Percentiles rank a stretch among this genome's conserved stretches.
These are phyloP conservation scores for Gentiana macrophylla DNA, from an alignment of 257 asterid species.

Conservation along the genomic window DNA sequence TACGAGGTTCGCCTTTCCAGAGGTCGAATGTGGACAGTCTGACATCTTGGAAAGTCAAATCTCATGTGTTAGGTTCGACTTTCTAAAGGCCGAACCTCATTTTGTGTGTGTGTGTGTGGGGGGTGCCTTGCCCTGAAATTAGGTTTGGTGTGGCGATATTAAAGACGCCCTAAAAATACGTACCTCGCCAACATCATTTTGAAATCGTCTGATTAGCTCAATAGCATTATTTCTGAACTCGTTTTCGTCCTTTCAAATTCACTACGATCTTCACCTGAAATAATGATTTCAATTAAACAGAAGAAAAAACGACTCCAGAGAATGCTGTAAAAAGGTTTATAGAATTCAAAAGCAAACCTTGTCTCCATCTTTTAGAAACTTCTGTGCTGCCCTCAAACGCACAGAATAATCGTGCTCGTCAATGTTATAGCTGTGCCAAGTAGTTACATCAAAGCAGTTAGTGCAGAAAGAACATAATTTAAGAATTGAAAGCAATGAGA, in stretches of 20 bases:
- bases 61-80: no score
- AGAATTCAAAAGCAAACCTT: conserved; percentile 39
- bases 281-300: conserved; percentile 5
- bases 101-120: no score
- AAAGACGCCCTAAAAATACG: not conserved
- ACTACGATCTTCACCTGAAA: conserved; percentile 87
- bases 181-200: conserved; percentile 86
- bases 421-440: conserved; percentile 69
- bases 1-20: no score
- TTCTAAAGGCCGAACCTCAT: no score
- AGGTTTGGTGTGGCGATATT: no score
- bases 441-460: not conserved
- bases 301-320: conserved; percentile 1
- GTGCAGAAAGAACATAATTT: no score
- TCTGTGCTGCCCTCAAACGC: conserved; percentile 88
- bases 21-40: no score
- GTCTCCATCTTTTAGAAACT: conserved; percentile 81
- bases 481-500: no score
- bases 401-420: conserved; percentile 93
- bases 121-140: no score
- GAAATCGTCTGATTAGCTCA: conserved; percentile 82
- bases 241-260: conserved; percentile 89
- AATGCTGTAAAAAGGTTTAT: conserved; percentile 1
- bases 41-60: no score
- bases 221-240: conserved; percentile 80